Evolutionary conservation across 148 eudicot genomes (phyloP).

Genomic region (Vaccinium myrtillus): DNA sequence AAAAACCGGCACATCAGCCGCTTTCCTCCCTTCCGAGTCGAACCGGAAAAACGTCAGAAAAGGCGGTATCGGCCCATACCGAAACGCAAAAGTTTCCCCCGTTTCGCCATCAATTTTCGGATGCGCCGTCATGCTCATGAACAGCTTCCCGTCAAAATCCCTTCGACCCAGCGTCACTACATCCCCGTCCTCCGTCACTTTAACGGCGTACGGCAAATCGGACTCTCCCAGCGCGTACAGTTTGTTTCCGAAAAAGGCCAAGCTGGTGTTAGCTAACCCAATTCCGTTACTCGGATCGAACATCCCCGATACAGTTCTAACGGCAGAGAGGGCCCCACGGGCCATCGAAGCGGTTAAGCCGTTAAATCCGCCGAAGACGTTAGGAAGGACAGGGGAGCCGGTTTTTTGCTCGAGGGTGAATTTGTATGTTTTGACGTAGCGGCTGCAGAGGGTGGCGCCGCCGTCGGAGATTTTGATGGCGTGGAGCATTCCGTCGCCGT

Average conservation of each 20-base stretch:
- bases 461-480: slow-evolving; percentile 46
- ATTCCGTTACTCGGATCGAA: slow-evolving; percentile 41
- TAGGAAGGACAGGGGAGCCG: slow-evolving; percentile 44
- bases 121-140: slow-evolving; percentile 66
- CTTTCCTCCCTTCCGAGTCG: slow-evolving; percentile 38
- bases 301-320: slow-evolving; percentile 35
- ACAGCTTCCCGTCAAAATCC: slow-evolving; percentile 39
- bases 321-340: slow-evolving; percentile 34
- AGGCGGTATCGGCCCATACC: slow-evolving; percentile 43
- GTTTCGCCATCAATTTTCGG: slow-evolving; percentile 51
- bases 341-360: slow-evolving; percentile 48
- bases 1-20: slow-evolving; percentile 47
- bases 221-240: slow-evolving; percentile 60
- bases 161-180: slow-evolving; percentile 51
- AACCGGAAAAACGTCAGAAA: slow-evolving; percentile 50
- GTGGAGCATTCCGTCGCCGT: slow-evolving; percentile 89
- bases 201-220: slow-evolving; percentile 58
- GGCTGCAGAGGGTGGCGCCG: slow-evolving; percentile 64
- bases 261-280: slow-evolving; percentile 57
- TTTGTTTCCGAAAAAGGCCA: slow-evolving; percentile 38
- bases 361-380: slow-evolving; percentile 53
- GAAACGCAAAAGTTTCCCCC: slow-evolving; percentile 52
- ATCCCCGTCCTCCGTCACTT: slow-evolving; percentile 40
- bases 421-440: slow-evolving; percentile 65
- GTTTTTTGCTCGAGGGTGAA: slow-evolving; percentile 34